phyloP scores from a whole-genome alignment of 2,329 filamentous ascomycete species.

The Aspergillus sp. region DNA sequence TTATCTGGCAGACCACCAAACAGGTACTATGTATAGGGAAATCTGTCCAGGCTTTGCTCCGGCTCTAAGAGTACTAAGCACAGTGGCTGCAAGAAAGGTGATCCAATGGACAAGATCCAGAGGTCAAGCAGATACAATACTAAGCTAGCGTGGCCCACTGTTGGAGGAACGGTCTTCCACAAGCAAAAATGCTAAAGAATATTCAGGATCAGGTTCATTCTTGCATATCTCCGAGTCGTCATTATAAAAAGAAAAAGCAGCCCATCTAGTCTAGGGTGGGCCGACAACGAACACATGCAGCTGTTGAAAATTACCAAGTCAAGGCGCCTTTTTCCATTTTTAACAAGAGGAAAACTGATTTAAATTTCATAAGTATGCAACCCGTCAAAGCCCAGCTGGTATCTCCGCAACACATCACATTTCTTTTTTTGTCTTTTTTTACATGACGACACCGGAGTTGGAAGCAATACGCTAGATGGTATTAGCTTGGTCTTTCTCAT shows the following conservation, averaged over 20 bases:
- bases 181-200: too few relatives aligned
- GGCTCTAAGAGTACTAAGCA: too few relatives aligned
- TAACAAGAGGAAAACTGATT: neutral
- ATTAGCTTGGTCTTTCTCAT: neutral
- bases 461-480: constrained; percentile 79
- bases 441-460: constrained; percentile 99
- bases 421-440: constrained; percentile 42
- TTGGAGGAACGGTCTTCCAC: too few relatives aligned
- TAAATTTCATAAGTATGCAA: constrained; percentile 13
- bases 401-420: constrained; percentile 8
- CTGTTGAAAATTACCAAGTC: neutral
- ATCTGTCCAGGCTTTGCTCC: too few relatives aligned
- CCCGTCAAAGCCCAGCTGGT: constrained; percentile 4
- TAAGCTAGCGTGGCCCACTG: too few relatives aligned
- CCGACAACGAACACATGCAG: neutral
- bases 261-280: neutral
- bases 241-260: constrained; percentile 6
- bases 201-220: neutral
- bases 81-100: too few relatives aligned
- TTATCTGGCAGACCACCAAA: too few relatives aligned
- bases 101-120: too few relatives aligned
- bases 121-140: too few relatives aligned
- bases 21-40: too few relatives aligned
- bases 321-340: neutral
- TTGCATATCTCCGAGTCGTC: constrained; percentile 4